Evolutionary conservation across 495 filamentous ascomycete species (phyloP), one percentile per base, ranked within the genome.

Genomic region (Elasticomyces elasticus): DNA sequence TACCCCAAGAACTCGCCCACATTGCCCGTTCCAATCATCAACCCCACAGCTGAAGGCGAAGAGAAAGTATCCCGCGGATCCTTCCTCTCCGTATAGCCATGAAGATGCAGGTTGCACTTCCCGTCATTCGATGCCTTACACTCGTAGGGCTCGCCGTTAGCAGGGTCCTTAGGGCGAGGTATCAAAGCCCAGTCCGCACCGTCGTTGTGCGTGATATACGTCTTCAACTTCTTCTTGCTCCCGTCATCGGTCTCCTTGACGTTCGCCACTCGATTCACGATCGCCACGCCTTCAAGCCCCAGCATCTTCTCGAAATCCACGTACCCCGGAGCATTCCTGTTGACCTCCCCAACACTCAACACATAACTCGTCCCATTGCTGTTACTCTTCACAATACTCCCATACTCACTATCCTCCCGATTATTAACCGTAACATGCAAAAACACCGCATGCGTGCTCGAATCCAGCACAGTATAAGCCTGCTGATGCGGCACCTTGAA

Each of bases 231-330:
- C 76, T 99, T 97, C 38, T 73, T 68, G 27, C 76, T 74, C 23
- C 80, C 82, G 41, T 77, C 75, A n/a, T 74, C 68, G 3, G 79
- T 73, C 13, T 76, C 75, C 11, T 79, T 67, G n/a, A 67, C 51
- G 65, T 97, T 97, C 23, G 74, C 74, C 17, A 99, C 87, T 15
- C 86, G 75, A 60, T 97, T 99, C 44, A 85, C 86, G 35, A 96
- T 63, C 20, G 84, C 81, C 48, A 97, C 87, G 26, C 92, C 92
- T 66, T 97, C 89, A 27, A 97, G 75, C 5, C 86, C 87, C 24
- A 83, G 79, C 78, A 94, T 87, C 73, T 94, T 94, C 66, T 99
- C 92, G 65, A 95, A 99, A 67, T 99, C 92, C 35, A 92, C 89
- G 65, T 83, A 95, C 38, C 84, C 89, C 0, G 48, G 57, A 2